Evolutionary conservation across 2,329 filamentous ascomycete genomes (phyloP).

Genomic region (Talaromyces sp.): DNA sequence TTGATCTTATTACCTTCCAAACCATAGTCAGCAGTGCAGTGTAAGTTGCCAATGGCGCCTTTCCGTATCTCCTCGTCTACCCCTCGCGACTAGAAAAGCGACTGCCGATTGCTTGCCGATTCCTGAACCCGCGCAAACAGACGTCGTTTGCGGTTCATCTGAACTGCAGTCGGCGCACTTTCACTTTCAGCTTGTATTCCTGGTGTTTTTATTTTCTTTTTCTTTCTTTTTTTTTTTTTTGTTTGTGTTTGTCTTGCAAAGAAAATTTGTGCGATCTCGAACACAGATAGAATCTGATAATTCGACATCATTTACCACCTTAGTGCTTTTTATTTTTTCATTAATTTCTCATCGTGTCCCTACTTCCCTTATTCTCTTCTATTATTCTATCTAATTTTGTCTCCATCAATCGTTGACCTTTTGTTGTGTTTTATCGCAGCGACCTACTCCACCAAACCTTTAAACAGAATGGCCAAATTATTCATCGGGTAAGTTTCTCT

Average conservation of each 20-base stretch:
- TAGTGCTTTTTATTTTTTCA: not conserved
- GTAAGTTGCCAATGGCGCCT: conserved; percentile 3
- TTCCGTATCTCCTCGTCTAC: not conserved
- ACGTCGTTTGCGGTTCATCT: not conserved
- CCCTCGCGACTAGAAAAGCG: not conserved
- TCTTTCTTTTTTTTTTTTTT: not conserved
- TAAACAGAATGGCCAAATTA: conserved; percentile 74
- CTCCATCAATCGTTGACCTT: not conserved
- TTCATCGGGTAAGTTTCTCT: conserved; percentile 72
- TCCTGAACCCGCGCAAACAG: not conserved
- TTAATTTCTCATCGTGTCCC: not conserved
- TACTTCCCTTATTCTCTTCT: not conserved
- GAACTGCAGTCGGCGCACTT: not conserved
- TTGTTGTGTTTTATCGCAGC: not conserved
- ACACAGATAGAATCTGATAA: not conserved
- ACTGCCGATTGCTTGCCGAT: not conserved
- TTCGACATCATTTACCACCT: conserved; percentile 1
- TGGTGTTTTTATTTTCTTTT: not conserved
- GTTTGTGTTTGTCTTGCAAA: not conserved
- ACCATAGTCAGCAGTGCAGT: not conserved
- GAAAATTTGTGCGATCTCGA: not conserved
- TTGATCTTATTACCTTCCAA: not conserved
- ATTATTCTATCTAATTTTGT: not conserved
- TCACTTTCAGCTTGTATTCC: not conserved
- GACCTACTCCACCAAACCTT: not conserved